Evolutionary conservation across 352 stramenopile genomes (phyloP).

Genomic region (Phytophthora niederhauseri): DNA sequence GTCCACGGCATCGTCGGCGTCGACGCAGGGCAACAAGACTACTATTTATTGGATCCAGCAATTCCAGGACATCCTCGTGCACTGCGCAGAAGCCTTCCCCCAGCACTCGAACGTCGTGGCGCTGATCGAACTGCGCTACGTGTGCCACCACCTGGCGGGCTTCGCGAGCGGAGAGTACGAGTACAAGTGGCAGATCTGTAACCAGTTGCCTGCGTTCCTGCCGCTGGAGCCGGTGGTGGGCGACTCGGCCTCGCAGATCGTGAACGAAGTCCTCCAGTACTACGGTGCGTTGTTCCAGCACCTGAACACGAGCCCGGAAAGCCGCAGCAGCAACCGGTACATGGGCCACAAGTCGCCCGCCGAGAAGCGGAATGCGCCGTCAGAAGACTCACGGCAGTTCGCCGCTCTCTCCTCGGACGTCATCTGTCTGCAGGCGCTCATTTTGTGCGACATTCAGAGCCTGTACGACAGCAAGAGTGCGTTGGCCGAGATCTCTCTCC

Average conservation of each 20-base stretch:
- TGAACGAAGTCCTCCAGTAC: conserved; percentile 80
- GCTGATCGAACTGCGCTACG: conserved; percentile 82
- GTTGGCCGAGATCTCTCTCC: conserved; percentile 65
- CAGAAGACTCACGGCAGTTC: conserved; percentile 35
- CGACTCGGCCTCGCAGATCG: conserved; percentile 63
- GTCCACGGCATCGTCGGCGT: conserved; percentile 44
- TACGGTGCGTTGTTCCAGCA: conserved; percentile 71
- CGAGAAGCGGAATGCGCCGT: conserved; percentile 7
- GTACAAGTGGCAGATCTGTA: conserved; percentile 84
- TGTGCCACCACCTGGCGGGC: conserved; percentile 77
- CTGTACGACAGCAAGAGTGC: conserved; percentile 82
- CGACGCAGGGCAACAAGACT: conserved; percentile 50
- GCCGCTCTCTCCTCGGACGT: conserved; percentile 57
- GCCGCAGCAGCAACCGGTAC: conserved; percentile 45
- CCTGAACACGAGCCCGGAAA: conserved; percentile 65
- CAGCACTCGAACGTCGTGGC: conserved; percentile 66
- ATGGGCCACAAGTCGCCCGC: conserved; percentile 28
- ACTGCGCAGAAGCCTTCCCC: conserved; percentile 74
- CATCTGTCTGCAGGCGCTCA: conserved; percentile 66
- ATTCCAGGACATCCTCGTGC: conserved; percentile 74
- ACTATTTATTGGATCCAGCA: conserved; percentile 83
- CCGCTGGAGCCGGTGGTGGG: conserved; percentile 56
- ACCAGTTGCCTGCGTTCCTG: conserved; percentile 56
- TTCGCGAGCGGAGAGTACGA: conserved; percentile 60
- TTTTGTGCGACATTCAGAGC: conserved; percentile 83